These are phyloP conservation scores for Macadamia tetraphylla DNA, from an alignment of 164 flowering plant species.

Conservation along the genomic window DNA sequence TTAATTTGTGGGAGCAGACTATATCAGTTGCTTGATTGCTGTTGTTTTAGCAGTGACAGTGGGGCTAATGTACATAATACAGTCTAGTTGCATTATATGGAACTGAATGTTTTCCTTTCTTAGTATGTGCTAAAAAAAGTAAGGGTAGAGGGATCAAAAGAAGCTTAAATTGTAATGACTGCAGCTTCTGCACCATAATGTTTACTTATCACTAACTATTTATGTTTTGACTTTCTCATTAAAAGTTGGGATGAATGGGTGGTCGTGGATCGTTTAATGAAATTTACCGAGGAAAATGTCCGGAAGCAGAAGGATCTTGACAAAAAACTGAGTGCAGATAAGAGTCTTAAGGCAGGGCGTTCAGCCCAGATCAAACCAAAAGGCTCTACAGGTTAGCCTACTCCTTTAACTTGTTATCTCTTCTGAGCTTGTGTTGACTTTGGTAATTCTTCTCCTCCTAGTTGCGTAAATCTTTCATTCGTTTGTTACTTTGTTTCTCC, in stretches of 20 bases:
- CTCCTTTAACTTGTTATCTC: no score
- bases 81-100: no score
- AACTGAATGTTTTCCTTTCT: no score
- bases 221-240: slow-evolving; percentile 1
- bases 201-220: neutral
- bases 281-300: slow-evolving; percentile 47
- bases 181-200: neutral
- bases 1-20: no score
- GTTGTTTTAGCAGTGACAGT: no score
- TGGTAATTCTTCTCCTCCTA: no score
- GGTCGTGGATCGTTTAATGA: slow-evolving; percentile 46
- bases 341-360: slow-evolving; percentile 47
- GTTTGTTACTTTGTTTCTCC: neutral
- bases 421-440: no score
- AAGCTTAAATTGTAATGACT: neutral
- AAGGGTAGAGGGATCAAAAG: no score
- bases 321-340: slow-evolving; percentile 33
- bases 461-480: no score
- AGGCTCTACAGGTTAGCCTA: slow-evolving; percentile 42
- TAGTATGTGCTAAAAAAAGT: no score
- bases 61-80: no score
- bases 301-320: slow-evolving; percentile 33
- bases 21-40: no score
- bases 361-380: slow-evolving; percentile 45
- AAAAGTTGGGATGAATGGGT: slow-evolving; percentile 93